Conservation (phyloP, 345 rosid species). For the Salix brachista region DNA sequence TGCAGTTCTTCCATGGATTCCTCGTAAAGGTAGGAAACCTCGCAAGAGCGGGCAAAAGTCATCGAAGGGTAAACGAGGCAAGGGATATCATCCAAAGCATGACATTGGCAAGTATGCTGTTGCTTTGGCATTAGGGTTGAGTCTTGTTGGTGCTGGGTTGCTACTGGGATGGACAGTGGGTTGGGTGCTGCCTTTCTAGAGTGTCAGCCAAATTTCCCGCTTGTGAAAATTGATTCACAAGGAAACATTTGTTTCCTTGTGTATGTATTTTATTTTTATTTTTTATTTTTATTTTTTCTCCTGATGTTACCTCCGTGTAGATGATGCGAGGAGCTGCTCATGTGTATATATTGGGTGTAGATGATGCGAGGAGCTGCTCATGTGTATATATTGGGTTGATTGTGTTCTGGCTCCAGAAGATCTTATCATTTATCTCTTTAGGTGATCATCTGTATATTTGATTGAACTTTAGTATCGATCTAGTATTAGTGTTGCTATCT, state of each 20-base stretch:
- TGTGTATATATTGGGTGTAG: slow-evolving; percentile 17
- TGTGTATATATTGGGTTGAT: slow-evolving; percentile 17
- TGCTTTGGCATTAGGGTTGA: slow-evolving; percentile 69
- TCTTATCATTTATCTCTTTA: slow-evolving; percentile 1
- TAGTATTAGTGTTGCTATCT: background rate
- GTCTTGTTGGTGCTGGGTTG: slow-evolving; percentile 95
- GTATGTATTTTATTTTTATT: slow-evolving; percentile 1
- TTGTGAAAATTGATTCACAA: slow-evolving; percentile 14
- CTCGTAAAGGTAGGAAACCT: slow-evolving; percentile 36
- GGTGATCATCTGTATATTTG: slow-evolving; percentile 5
- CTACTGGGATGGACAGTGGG: slow-evolving; percentile 95
- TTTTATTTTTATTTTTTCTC: background rate
- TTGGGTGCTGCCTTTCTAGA: slow-evolving; percentile 63
- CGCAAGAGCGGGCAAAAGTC: slow-evolving; percentile 30
- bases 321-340: slow-evolving; percentile 13
- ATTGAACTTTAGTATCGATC: background rate
- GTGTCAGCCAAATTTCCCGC: background rate
- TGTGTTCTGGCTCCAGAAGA: background rate
- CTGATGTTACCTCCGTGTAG: slow-evolving; percentile 2
- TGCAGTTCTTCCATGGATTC: slow-evolving; percentile 48
- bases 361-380: slow-evolving; percentile 13
- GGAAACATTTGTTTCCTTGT: background rate
- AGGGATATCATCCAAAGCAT: slow-evolving; percentile 26
- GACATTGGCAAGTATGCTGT: slow-evolving; percentile 44
- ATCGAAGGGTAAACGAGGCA: slow-evolving; percentile 35